Conservation (phyloP, 108 stramenopile genomes). For the Skeletonema tropicum region DNA sequence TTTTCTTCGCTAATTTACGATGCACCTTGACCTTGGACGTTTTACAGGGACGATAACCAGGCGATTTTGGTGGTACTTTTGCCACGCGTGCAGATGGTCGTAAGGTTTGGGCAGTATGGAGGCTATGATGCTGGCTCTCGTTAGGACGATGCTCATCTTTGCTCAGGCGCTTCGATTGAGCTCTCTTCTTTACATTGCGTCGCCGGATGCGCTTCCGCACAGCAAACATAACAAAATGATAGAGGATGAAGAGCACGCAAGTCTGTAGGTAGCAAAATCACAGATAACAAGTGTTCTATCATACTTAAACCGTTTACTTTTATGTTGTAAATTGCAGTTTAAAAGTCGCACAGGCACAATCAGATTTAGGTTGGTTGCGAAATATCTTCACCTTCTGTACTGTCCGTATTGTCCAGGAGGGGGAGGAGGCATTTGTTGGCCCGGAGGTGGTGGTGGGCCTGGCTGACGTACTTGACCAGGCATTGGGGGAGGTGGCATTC, state of each 20-base stretch:
- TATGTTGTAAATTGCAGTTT: not conserved
- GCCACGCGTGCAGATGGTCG: slow-evolving; percentile 11
- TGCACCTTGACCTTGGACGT: not conserved
- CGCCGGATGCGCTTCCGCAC: not conserved
- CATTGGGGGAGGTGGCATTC: slow-evolving; percentile 33
- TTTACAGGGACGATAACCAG: not conserved
- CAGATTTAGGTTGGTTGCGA: not conserved
- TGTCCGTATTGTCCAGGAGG: slow-evolving; percentile 1
- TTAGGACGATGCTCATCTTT: not conserved
- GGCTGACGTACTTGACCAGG: slow-evolving; percentile 19
- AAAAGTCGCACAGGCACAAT: not conserved
- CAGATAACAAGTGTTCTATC: not conserved
- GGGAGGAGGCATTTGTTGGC: not conserved
- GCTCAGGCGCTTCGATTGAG: too few species aligned
- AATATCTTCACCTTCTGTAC: not conserved
- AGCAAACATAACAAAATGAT: slow-evolving; percentile 10
- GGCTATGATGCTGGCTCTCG: not conserved
- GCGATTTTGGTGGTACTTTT: not conserved
- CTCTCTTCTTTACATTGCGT: too few species aligned
- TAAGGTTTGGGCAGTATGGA: not conserved
- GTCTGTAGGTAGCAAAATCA: not conserved
- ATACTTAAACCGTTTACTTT: slow-evolving; percentile 3
- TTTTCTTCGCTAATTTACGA: slow-evolving; percentile 2
- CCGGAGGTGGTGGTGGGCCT: slow-evolving; percentile 19
- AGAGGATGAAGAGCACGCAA: not conserved